Evolutionary conservation across 164 flowering plant species (phyloP).

Genomic region (Dillenia suffruticosa): DNA sequence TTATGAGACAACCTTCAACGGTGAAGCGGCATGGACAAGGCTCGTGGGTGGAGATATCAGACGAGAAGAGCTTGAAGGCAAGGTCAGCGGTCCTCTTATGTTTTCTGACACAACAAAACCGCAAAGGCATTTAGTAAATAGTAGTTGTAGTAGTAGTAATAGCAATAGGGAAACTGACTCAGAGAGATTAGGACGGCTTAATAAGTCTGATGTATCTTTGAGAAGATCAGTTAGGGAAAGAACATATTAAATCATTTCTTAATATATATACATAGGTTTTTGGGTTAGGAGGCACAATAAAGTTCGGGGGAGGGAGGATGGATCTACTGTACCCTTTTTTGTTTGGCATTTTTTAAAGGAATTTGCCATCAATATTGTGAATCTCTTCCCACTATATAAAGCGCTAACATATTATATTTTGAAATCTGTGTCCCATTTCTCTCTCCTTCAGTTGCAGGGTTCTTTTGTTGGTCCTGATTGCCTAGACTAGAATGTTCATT

Average conservation of each 20-base stretch:
- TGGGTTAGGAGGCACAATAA: constrained; percentile 13
- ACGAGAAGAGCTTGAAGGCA: constrained; percentile 12
- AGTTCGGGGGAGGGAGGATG: constrained; percentile 12
- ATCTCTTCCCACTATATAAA: constrained; percentile 5
- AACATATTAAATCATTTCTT: constrained; percentile 22
- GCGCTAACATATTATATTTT: too few relatives aligned
- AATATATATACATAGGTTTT: background rate
- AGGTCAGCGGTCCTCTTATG: constrained; percentile 25
- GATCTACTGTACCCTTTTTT: constrained; percentile 16
- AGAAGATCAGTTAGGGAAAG: constrained; percentile 37
- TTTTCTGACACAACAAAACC: constrained; percentile 40
- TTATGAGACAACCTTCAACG: background rate
- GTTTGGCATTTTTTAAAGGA: constrained; percentile 10
- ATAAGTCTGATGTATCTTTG: constrained; percentile 32
- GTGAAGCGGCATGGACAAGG: constrained; percentile 5
- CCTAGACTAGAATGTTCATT: too few relatives aligned
- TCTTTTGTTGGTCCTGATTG: too few relatives aligned
- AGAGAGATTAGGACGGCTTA: constrained; percentile 29
- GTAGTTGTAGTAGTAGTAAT: constrained; percentile 26
- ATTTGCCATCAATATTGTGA: constrained; percentile 19
- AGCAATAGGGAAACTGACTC: constrained; percentile 39
- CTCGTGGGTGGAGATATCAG: constrained; percentile 7
- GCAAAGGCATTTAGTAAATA: constrained; percentile 32
- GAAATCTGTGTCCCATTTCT: too few relatives aligned
- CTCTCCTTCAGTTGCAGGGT: too few relatives aligned